A percentile compares a stretch with the other conserved stretches of the same genome.
phyloP scores from a whole-genome alignment of 306 rosid genomes.

The Cyclanthera cordifolia region DNA sequence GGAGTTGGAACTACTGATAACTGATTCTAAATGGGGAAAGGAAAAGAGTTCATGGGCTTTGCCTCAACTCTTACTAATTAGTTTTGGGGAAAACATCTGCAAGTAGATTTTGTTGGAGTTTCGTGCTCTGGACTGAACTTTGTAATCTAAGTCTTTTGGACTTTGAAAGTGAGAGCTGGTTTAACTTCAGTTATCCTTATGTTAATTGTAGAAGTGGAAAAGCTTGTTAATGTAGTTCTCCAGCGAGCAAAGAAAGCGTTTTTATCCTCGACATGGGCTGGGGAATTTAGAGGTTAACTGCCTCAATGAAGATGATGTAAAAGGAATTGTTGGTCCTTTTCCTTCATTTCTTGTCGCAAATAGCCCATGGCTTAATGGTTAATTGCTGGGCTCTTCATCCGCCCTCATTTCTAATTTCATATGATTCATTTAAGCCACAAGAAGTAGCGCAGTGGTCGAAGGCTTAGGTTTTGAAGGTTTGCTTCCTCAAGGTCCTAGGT shows the following conservation, averaged over 20 bases:
- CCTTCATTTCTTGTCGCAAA: not conserved
- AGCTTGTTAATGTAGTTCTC: not conserved
- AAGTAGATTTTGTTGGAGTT: not conserved
- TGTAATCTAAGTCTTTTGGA: not conserved
- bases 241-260: no score
- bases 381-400: not conserved
- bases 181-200: not conserved
- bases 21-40: not conserved
- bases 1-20: not conserved
- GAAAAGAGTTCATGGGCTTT: not conserved
- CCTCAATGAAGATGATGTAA: not conserved
- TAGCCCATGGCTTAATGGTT: not conserved
- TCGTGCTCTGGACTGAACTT: not conserved
- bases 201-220: not conserved
- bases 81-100: not conserved
- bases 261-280: no score
- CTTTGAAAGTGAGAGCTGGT: not conserved
- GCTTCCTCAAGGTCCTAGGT: no score
- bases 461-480: no score
- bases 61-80: not conserved
- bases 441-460: no score
- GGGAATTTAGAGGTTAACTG: not conserved
- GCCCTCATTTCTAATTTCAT: not conserved
- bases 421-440: not conserved
- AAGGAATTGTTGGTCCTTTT: not conserved